Evolutionary conservation across 495 filamentous ascomycete genomes (phyloP).

Genomic region (Tuber umbilicatum): DNA sequence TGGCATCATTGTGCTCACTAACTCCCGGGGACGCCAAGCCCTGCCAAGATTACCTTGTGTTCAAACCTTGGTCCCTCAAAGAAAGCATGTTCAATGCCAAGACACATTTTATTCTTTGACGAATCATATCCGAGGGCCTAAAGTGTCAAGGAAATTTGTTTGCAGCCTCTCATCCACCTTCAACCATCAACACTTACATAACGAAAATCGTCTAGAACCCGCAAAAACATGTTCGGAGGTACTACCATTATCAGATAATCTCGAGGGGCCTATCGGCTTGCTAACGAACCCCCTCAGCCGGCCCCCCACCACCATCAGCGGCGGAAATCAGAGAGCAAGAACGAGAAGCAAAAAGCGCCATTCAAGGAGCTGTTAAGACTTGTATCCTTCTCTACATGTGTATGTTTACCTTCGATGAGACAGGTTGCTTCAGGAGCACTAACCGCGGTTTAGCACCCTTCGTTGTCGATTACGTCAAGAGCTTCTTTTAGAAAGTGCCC

Average conservation of each 20-base stretch:
- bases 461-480: constrained; percentile 66
- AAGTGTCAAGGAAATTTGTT: neutral
- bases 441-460: constrained; percentile 59
- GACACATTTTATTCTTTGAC: neutral
- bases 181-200: neutral
- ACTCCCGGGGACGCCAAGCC: neutral
- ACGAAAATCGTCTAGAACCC: neutral
- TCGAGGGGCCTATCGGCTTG: constrained; percentile 16
- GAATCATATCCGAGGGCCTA: neutral
- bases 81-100: neutral
- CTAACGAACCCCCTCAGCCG: constrained; percentile 23
- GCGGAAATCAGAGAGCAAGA: constrained; percentile 60
- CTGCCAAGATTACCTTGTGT: neutral
- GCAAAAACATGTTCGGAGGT: constrained; percentile 48
- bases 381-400: constrained; percentile 74
- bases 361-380: constrained; percentile 57
- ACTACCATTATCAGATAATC: constrained; percentile 22
- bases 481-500: constrained; percentile 56
- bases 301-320: constrained; percentile 49
- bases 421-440: constrained; percentile 18
- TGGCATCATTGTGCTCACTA: neutral
- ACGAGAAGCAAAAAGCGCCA: constrained; percentile 59
- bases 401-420: constrained; percentile 43
- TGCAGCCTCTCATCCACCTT: neutral
- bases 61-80: neutral